phyloP scores from a whole-genome alignment of 2,329 filamentous ascomycete genomes.

The Capronia epimyces region DNA sequence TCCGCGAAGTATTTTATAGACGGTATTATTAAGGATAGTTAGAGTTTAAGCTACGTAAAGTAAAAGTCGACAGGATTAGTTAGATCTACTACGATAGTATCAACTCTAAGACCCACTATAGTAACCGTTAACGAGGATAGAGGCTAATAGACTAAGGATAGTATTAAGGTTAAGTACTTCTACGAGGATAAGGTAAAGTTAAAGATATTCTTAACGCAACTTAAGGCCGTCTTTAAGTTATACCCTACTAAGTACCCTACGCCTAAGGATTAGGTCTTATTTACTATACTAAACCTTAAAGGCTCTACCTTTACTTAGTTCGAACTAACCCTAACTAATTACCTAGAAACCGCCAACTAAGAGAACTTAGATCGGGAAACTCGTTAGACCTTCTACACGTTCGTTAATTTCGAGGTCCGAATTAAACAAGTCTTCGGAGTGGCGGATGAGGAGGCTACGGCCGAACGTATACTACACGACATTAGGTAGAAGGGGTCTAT shows the following conservation, averaged over 20 bases:
- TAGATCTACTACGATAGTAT: too few relatives aligned
- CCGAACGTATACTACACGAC: not conserved
- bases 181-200: not conserved
- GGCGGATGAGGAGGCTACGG: not conserved
- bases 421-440: not conserved
- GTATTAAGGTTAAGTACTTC: not conserved
- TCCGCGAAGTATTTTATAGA: conserved; percentile 25
- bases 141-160: too few relatives aligned
- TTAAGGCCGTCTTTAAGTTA: not conserved
- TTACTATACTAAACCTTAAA: not conserved
- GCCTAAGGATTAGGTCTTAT: not conserved
- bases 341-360: not conserved
- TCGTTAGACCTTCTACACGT: not conserved
- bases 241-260: not conserved
- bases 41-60: conserved; percentile 12
- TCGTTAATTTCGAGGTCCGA: not conserved
- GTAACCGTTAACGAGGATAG: too few relatives aligned
- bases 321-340: not conserved
- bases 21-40: conserved; percentile 12
- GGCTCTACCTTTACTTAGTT: not conserved
- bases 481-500: not conserved
- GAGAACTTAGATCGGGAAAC: not conserved
- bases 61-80: conserved; percentile 26
- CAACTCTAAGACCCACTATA: too few relatives aligned
- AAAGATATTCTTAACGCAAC: not conserved